A percentile compares a stretch with the other conserved stretches of the same genome.
These are phyloP conservation scores for Phyllostachys edulis DNA, from an alignment of 176 grass and related monocot species.

Conservation along the genomic window DNA sequence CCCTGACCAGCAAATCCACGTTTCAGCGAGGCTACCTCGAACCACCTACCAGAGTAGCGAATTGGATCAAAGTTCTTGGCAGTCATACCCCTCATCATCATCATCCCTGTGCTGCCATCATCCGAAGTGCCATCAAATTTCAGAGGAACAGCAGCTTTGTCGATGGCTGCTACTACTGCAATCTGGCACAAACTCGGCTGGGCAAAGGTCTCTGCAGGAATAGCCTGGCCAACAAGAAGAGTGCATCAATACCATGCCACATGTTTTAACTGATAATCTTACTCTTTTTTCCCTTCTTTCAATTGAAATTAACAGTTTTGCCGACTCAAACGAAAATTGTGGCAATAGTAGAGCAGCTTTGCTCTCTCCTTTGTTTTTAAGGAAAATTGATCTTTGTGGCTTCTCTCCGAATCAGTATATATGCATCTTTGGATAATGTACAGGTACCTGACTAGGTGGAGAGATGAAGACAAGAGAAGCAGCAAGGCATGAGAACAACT, in stretches of 20 bases:
- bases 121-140: slow-evolving; percentile 49
- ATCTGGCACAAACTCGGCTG: slow-evolving; percentile 53
- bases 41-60: slow-evolving; percentile 97
- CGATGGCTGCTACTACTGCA: slow-evolving; percentile 36
- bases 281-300: not conserved
- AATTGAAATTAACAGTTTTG: not conserved
- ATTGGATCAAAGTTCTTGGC: slow-evolving; percentile 81
- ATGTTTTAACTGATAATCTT: not conserved
- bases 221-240: slow-evolving; percentile 63
- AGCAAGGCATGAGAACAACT: slow-evolving; percentile 56
- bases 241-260: slow-evolving; percentile 15
- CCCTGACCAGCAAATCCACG: slow-evolving; percentile 88
- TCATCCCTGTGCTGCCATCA: slow-evolving; percentile 29
- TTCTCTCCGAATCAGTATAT: not conserved
- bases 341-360: not conserved
- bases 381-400: not conserved
- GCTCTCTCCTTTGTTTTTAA: not conserved
- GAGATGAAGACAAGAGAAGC: slow-evolving; percentile 57
- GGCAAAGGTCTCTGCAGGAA: slow-evolving; percentile 52
- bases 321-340: not conserved
- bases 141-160: slow-evolving; percentile 30
- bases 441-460: slow-evolving; percentile 58
- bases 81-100: slow-evolving; percentile 88
- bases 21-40: slow-evolving; percentile 91
- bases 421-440: not conserved